phyloP scores from a whole-genome alignment of 2,329 filamentous ascomycete species.

The Hypoxylon sp. region DNA sequence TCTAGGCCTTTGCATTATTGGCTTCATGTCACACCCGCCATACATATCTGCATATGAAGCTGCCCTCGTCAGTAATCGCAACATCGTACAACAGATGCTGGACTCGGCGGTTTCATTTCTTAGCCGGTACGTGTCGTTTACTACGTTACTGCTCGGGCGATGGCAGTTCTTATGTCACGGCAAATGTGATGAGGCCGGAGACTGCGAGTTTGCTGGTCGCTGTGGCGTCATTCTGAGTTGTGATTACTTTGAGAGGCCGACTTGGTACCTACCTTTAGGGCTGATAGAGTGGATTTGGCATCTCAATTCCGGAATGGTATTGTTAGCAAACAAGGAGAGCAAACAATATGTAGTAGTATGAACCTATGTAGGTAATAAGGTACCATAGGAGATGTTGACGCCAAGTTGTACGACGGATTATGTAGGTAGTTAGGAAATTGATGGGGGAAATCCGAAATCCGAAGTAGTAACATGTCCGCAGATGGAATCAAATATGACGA shows the following conservation, averaged over 20 bases:
- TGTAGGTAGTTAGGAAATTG: too few species aligned
- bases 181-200: conserved; percentile 5
- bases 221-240: neutral
- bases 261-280: neutral
- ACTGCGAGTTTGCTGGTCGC: conserved; percentile 11
- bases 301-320: neutral
- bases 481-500: neutral
- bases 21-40: neutral
- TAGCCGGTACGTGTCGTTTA: conserved; percentile 14
- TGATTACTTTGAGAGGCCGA: neutral
- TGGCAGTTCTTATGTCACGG: conserved; percentile 12
- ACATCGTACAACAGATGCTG: conserved; percentile 20
- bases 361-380: too few species aligned
- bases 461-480: neutral
- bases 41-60: conserved; percentile 1
- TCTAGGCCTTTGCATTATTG: too few species aligned
- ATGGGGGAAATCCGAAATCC: too few species aligned
- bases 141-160: conserved; percentile 15
- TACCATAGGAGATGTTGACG: neutral
- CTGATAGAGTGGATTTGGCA: neutral
- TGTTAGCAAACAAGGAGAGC: neutral
- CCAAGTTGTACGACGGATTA: neutral
- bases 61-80: conserved; percentile 5
- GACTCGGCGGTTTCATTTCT: conserved; percentile 21
- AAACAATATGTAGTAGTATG: neutral